These are phyloP conservation scores for Trichophyton verrucosum DNA, from an alignment of 2,329 filamentous ascomycete genomes.

Conservation along the genomic window DNA sequence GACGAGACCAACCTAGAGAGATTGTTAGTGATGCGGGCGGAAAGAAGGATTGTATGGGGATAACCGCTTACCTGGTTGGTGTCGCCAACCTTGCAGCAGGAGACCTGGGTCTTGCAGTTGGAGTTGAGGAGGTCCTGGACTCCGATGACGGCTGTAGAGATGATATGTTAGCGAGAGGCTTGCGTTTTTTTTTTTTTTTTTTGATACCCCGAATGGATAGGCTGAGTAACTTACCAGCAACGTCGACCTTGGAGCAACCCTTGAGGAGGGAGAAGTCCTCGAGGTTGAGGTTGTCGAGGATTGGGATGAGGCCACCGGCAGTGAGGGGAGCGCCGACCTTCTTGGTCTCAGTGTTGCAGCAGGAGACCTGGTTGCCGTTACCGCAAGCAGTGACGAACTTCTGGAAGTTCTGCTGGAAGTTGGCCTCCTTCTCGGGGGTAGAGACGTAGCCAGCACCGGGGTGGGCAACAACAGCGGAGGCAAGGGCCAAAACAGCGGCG, in stretches of 20 bases:
- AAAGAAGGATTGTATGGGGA: background rate
- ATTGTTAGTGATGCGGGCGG: background rate
- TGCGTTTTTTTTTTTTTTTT: background rate
- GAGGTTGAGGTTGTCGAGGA: slow-evolving; percentile 26
- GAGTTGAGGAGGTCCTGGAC: slow-evolving; percentile 12
- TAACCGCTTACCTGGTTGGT: slow-evolving; percentile 7
- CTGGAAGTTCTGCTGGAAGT: slow-evolving; percentile 8
- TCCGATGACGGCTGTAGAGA: background rate
- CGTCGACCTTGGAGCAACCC: slow-evolving; percentile 30
- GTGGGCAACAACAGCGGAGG: slow-evolving; percentile 25
- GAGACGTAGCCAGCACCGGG: slow-evolving; percentile 1
- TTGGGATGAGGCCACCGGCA: slow-evolving; percentile 24
- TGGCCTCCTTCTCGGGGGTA: slow-evolving; percentile 14
- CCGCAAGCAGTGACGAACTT: slow-evolving; percentile 10
- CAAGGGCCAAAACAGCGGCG: slow-evolving; percentile 30
- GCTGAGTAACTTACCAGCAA: slow-evolving; percentile 18
- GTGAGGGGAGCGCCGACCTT: slow-evolving; percentile 26
- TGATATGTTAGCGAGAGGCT: background rate
- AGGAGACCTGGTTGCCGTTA: slow-evolving; percentile 10
- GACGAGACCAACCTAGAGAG: slow-evolving; percentile 22
- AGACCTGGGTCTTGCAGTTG: slow-evolving; percentile 11
- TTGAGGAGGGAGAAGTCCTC: slow-evolving; percentile 29
- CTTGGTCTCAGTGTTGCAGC: slow-evolving; percentile 27
- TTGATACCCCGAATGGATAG: background rate
- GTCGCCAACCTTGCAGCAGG: slow-evolving; percentile 13